Evolutionary conservation across 768 basidiomycete genomes (phyloP), one percentile per base, ranked within the genome.

Genomic region (Strobilomyces confusus): DNA sequence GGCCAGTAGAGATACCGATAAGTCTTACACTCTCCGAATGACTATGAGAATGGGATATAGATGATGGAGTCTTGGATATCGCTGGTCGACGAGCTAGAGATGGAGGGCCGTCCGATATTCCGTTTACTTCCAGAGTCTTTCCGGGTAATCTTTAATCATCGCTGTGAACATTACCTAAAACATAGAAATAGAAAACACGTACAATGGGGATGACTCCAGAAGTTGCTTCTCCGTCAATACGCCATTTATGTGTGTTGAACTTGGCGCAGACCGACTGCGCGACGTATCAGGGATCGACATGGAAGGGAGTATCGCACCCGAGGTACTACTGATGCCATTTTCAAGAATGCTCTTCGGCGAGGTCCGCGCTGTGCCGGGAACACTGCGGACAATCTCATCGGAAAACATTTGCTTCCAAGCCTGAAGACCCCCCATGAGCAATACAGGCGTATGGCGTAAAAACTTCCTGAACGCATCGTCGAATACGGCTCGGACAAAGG

Each of bases 401-500:
- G 81, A 77, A 44, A 87, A 68, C 43, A 80, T 78, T 46, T 66
- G 73, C 63, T 79, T 82, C 93, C 94, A 98, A 4, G 84, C 89
- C 44, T 85, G 79, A 44, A 92, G 73, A 1, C 95, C 95, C 4
- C 95, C 95, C 5, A 86, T 75, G 23, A 98, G 80, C 58, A 97
- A 70, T 69, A 93, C 82, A 1, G 95, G 95, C 60, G 82, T 80
- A 41, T 88, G 75, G 58, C 82, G 84, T 19, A 92, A 71, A 52
- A 85, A 74, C 65, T 86, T 88, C 62, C 80, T 72, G 64, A 89
- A 91, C 14, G 86, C 86, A 23, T 75, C 75, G 61, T 87, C 87
- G 68, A 80, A 86, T 40, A 97, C 89, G 3, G 85, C 79, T 11
- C 80, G 75, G 49, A 84, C 75, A 22, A 95, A 78, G 19, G 75